phyloP scores from a whole-genome alignment of 176 grass and related monocot genomes.

The Carex littledalei region DNA sequence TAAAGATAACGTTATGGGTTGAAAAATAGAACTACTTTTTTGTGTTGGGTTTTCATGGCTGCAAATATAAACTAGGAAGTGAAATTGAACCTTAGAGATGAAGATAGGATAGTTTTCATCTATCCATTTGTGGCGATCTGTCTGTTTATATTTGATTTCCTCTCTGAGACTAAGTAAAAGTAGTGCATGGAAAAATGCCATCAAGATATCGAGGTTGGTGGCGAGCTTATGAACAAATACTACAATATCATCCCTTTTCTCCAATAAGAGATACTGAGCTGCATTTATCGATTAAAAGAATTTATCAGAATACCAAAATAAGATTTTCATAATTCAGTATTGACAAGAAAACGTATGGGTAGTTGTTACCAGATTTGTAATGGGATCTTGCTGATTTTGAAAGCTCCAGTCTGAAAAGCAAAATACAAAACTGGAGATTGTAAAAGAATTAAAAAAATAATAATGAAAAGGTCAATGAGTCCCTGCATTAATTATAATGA shows the following conservation, averaged over 20 bases:
- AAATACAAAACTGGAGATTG: background rate
- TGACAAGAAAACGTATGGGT: background rate
- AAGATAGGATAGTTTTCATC: slow-evolving; percentile 59
- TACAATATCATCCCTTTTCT: slow-evolving; percentile 41
- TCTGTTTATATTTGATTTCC: slow-evolving; percentile 38
- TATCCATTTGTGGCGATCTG: slow-evolving; percentile 57
- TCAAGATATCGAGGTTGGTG: slow-evolving; percentile 59
- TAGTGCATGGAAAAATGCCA: slow-evolving; percentile 68
- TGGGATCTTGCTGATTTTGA: slow-evolving; percentile 40
- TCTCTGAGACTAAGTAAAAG: slow-evolving; percentile 27
- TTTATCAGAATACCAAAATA: background rate
- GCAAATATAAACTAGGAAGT: background rate
- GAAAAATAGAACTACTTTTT: background rate
- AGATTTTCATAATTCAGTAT: background rate
- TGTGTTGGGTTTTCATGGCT: background rate
- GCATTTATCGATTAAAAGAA: slow-evolving; percentile 20
- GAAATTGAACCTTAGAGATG: slow-evolving; percentile 54
- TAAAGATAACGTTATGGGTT: background rate
- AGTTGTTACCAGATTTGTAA: slow-evolving; percentile 45
- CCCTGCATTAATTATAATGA: background rate
- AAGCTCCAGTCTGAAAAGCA: slow-evolving; percentile 58
- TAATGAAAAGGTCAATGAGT: background rate
- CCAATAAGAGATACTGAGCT: slow-evolving; percentile 77
- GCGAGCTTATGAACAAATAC: slow-evolving; percentile 82
- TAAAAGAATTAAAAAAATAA: background rate